Percentiles rank a stretch among this genome's conserved stretches.
Evolutionary conservation across 345 rosid species (phyloP).

Genomic region (Citrus unshiu): DNA sequence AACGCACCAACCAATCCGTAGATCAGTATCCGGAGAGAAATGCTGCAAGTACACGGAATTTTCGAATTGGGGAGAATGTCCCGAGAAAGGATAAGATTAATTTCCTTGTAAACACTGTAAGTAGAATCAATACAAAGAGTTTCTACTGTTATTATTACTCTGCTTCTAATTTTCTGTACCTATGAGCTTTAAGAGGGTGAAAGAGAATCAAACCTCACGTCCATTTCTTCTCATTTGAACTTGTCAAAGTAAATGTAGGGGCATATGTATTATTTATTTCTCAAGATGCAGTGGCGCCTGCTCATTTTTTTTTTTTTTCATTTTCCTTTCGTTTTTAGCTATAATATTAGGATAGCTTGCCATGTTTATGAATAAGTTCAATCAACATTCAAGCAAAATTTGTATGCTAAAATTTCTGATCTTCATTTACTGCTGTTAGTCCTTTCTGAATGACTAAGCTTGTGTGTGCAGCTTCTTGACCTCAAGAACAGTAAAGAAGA

Average conservation of each 20-base stretch:
- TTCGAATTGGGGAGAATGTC: slow-evolving; percentile 58
- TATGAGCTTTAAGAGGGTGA: neutral
- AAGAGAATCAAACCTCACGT: neutral
- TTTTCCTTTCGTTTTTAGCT: too few species aligned
- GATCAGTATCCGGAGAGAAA: slow-evolving; percentile 21
- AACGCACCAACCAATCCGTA: slow-evolving; percentile 2
- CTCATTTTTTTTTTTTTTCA: too few species aligned
- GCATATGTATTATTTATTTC: neutral
- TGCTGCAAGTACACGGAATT: slow-evolving; percentile 24
- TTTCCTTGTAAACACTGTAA: slow-evolving; percentile 69
- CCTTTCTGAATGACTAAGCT: neutral
- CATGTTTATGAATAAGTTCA: too few species aligned
- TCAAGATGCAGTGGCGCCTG: neutral
- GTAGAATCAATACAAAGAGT: slow-evolving; percentile 28
- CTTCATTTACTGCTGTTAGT: too few species aligned
- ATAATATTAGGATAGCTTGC: too few species aligned
- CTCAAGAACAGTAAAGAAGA: slow-evolving; percentile 76
- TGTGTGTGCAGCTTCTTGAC: slow-evolving; percentile 59
- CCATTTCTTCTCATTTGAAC: neutral
- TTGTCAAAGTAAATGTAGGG: neutral
- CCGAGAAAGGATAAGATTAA: slow-evolving; percentile 66
- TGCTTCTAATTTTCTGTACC: neutral
- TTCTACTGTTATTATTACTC: neutral
- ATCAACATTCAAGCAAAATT: too few species aligned
- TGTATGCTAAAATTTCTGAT: too few species aligned